Conservation (phyloP, 2,329 filamentous ascomycete species). For the Fusarium abutilonis region DNA sequence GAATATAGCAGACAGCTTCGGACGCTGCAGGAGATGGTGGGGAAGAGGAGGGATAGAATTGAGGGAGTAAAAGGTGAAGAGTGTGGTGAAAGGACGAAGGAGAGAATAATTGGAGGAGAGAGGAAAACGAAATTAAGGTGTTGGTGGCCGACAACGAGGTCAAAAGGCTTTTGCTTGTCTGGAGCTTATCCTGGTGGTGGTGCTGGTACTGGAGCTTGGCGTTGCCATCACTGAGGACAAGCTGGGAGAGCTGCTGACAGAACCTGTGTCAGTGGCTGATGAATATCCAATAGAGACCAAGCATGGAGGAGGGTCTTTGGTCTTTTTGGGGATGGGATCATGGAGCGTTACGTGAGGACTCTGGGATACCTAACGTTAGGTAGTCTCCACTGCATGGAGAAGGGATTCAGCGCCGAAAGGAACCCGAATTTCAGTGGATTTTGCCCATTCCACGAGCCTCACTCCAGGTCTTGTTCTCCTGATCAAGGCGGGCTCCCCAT, state of each 20-base stretch:
- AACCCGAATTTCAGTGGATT: conserved; percentile 33
- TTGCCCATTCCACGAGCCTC: conserved; percentile 22
- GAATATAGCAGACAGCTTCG: conserved; percentile 64
- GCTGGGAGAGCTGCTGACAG: conserved; percentile 59
- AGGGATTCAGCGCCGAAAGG: conserved; percentile 26
- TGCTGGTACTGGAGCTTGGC: conserved; percentile 54
- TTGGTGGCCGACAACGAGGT: conserved; percentile 45
- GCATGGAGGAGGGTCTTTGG: conserved; percentile 10
- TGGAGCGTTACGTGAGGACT: conserved; percentile 31
- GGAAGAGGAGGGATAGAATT: conserved; percentile 37
- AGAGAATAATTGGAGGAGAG: conserved; percentile 40
- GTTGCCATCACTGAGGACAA: conserved; percentile 59
- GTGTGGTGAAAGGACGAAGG: conserved; percentile 15
- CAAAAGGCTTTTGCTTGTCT: conserved; percentile 35
- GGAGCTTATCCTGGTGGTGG: conserved; percentile 29
- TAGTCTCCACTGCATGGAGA: conserved; percentile 7
- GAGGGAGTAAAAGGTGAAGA: conserved; percentile 25
- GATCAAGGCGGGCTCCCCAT: conserved; percentile 28
- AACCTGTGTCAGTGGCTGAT: conserved; percentile 46
- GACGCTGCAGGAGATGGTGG: conserved; percentile 48
- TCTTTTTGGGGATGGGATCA: conserved; percentile 19
- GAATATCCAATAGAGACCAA: conserved; percentile 39
- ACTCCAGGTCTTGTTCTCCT: conserved; percentile 29
- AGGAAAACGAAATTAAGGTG: conserved; percentile 40
- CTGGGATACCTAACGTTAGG: background rate